Evolutionary conservation across 140 eudicot species (phyloP).

Genomic region (Oenanthe javanica): DNA sequence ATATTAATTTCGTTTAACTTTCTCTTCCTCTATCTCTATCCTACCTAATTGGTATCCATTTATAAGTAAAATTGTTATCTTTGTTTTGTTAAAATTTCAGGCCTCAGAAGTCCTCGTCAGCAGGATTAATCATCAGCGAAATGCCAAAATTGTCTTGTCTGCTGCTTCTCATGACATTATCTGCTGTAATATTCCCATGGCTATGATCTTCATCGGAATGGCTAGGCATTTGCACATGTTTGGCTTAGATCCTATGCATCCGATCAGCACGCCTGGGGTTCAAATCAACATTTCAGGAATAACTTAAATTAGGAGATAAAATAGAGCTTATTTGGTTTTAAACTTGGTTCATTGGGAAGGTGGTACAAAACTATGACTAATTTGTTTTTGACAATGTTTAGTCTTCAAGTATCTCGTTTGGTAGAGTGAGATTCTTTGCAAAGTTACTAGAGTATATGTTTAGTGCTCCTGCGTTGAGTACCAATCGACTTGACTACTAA

Average conservation of each 20-base stretch:
- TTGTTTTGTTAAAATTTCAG: not conserved
- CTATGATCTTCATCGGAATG: not conserved
- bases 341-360: not conserved
- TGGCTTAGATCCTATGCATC: not conserved
- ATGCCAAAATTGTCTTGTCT: not conserved
- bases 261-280: not conserved
- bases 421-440: not conserved
- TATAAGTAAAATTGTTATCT: too few relatives aligned
- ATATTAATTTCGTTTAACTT: not conserved
- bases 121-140: not conserved
- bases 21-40: not conserved
- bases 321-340: not conserved
- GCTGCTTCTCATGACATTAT: not conserved
- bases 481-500: too few relatives aligned
- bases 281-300: not conserved
- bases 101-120: conserved; percentile 4
- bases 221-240: not conserved
- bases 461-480: too few relatives aligned
- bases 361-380: not conserved
- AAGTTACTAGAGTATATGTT: too few relatives aligned
- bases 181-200: not conserved
- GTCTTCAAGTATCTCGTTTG: not conserved
- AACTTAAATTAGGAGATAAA: not conserved
- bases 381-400: not conserved
- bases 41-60: not conserved